Evolutionary conservation across 2,329 filamentous ascomycete genomes (phyloP).

Genomic region (Neonectria punicea): DNA sequence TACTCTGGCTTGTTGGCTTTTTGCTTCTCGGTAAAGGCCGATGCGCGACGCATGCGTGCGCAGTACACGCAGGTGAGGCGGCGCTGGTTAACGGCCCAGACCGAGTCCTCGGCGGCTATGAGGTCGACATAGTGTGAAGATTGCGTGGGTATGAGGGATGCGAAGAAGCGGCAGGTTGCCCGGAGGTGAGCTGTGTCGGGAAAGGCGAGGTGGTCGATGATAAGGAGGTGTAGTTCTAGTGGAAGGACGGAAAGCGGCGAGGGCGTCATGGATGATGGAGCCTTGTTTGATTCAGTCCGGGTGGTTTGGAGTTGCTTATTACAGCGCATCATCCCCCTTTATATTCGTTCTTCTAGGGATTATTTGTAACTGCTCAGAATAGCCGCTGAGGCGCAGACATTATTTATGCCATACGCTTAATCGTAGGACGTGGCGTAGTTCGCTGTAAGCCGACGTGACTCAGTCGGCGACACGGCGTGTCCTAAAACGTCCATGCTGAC

Average conservation of each 20-base stretch:
- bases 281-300: not conserved
- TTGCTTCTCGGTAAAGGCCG: slow-evolving; percentile 19
- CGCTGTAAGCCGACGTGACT: not conserved
- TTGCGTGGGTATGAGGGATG: slow-evolving; percentile 15
- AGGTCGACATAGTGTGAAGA: slow-evolving; percentile 7
- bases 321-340: not conserved
- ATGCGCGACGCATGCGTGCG: slow-evolving; percentile 23
- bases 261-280: not conserved
- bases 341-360: not conserved
- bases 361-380: not conserved
- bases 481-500: not conserved
- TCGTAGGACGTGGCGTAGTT: not conserved
- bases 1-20: not conserved
- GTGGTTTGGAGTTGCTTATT: not conserved
- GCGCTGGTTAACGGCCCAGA: slow-evolving; percentile 13
- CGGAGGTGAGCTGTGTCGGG: slow-evolving; percentile 17
- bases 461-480: not conserved
- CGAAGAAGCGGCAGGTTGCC: slow-evolving; percentile 21
- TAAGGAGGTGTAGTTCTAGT: slow-evolving; percentile 3
- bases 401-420: not conserved
- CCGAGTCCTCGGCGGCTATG: slow-evolving; percentile 13
- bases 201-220: slow-evolving; percentile 9
- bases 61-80: slow-evolving; percentile 22
- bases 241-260: slow-evolving; percentile 12
- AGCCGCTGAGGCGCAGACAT: not conserved